phyloP scores from a whole-genome alignment of 805 yeast species.

The Middelhovenomyces tepae region DNA sequence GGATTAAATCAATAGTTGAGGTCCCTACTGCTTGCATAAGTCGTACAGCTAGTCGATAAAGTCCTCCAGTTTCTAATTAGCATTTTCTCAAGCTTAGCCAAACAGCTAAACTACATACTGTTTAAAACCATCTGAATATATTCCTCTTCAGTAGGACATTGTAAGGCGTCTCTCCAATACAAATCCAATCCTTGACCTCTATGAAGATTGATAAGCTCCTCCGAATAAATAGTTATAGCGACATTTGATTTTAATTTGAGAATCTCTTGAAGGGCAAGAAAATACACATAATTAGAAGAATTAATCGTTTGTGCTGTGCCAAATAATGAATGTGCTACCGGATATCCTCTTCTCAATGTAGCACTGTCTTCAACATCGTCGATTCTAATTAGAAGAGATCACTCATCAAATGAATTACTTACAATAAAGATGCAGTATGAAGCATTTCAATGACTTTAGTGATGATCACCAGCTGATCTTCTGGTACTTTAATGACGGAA shows the following conservation, averaged over 20 bases:
- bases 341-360: constrained; percentile 60
- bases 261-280: constrained; percentile 52
- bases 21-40: constrained; percentile 40
- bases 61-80: constrained; percentile 62
- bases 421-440: constrained; percentile 55
- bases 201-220: constrained; percentile 74
- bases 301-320: constrained; percentile 79
- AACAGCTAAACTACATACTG: constrained; percentile 27
- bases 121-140: constrained; percentile 76
- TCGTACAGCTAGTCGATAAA: constrained; percentile 65
- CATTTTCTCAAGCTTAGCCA: constrained; percentile 1
- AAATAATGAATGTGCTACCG: constrained; percentile 67
- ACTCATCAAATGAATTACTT: constrained; percentile 8
- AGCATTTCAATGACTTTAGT: constrained; percentile 45
- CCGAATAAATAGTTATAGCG: constrained; percentile 33
- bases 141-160: constrained; percentile 51
- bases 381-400: constrained; percentile 30
- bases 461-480: constrained; percentile 31
- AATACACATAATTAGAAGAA: constrained; percentile 75
- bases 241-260: constrained; percentile 25
- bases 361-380: constrained; percentile 89
- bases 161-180: constrained; percentile 69
- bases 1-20: constrained; percentile 32
- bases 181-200: constrained; percentile 87
- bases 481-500: constrained; percentile 38